phyloP scores from a whole-genome alignment of 148 eudicot species.

The Vaccinium corymbosum region DNA sequence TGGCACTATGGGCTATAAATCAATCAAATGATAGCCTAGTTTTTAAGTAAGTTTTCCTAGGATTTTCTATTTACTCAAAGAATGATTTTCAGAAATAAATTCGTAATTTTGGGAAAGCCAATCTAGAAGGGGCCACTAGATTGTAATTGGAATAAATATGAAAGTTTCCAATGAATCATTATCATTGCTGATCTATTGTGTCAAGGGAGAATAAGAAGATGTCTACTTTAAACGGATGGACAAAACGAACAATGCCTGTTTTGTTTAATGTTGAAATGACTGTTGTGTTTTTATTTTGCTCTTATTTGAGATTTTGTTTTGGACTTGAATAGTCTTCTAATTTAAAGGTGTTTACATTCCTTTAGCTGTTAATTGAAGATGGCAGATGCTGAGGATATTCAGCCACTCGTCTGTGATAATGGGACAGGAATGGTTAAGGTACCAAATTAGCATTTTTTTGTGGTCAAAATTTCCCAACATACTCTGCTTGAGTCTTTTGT shows the following conservation, averaged over 20 bases:
- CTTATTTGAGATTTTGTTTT: neutral
- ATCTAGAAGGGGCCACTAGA: neutral
- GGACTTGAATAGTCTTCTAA: neutral
- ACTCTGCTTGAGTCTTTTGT: neutral
- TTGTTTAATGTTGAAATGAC: neutral
- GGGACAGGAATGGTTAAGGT: slow-evolving; percentile 29
- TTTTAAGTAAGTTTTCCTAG: neutral
- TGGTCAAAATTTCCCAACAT: neutral
- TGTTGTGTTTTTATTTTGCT: neutral
- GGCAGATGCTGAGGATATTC: slow-evolving; percentile 26
- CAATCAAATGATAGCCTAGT: neutral
- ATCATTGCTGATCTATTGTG: neutral
- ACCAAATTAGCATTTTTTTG: neutral
- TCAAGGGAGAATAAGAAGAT: neutral
- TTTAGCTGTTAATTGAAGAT: slow-evolving; percentile 19
- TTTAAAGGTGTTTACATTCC: neutral
- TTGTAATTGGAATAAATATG: neutral
- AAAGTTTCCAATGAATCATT: neutral
- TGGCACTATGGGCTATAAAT: neutral
- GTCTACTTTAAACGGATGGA: neutral
- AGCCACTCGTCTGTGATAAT: slow-evolving; percentile 27
- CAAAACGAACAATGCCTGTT: neutral
- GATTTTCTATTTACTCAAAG: neutral
- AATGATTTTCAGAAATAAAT: neutral
- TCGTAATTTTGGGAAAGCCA: neutral